Evolutionary conservation across 768 basidiomycete species (phyloP).

Genomic region (Galerina sulciceps): DNA sequence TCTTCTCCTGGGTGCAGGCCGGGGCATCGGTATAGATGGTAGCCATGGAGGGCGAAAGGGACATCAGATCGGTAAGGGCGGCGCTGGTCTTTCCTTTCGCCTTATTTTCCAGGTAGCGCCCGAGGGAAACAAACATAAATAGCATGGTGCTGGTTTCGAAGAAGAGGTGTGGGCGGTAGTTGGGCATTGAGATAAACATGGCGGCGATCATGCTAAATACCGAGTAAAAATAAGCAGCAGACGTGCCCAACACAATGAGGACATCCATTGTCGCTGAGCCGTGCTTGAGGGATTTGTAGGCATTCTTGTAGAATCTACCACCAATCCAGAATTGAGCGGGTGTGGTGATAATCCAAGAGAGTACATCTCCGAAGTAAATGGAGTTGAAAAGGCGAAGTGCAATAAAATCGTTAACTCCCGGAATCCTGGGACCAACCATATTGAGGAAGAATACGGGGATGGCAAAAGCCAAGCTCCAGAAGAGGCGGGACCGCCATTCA

Average conservation of each 20-base stretch:
- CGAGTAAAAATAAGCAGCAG: slow-evolving; percentile 93
- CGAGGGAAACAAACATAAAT: slow-evolving; percentile 95
- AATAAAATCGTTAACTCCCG: slow-evolving; percentile 59
- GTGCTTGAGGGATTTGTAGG: slow-evolving; percentile 91
- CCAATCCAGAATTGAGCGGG: slow-evolving; percentile 96
- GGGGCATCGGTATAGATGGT: slow-evolving; percentile 92
- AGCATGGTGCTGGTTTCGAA: slow-evolving; percentile 99
- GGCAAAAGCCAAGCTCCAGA: slow-evolving; percentile 77
- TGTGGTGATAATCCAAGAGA: slow-evolving; percentile 78
- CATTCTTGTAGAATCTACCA: slow-evolving; percentile 82
- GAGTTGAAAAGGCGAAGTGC: slow-evolving; percentile 58
- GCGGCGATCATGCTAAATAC: slow-evolving; percentile 70
- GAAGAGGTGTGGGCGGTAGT: slow-evolving; percentile 84
- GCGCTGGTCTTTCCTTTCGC: slow-evolving; percentile 98
- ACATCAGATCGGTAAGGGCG: slow-evolving; percentile 95
- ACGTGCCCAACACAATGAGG: slow-evolving; percentile 93
- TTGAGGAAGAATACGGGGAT: slow-evolving; percentile 92
- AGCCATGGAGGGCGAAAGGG: slow-evolving; percentile 93
- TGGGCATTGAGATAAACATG: slow-evolving; percentile 62
- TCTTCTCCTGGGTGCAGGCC: slow-evolving; percentile 82
- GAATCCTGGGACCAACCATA: slow-evolving; percentile 81
- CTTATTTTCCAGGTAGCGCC: slow-evolving; percentile 93
- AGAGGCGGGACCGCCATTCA: slow-evolving; percentile 84
- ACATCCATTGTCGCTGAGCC: slow-evolving; percentile 96
- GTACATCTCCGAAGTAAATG: slow-evolving; percentile 81